These are phyloP conservation scores for Trypanosoma caninum DNA, from an alignment of 208 protist genomes.

Conservation along the genomic window DNA sequence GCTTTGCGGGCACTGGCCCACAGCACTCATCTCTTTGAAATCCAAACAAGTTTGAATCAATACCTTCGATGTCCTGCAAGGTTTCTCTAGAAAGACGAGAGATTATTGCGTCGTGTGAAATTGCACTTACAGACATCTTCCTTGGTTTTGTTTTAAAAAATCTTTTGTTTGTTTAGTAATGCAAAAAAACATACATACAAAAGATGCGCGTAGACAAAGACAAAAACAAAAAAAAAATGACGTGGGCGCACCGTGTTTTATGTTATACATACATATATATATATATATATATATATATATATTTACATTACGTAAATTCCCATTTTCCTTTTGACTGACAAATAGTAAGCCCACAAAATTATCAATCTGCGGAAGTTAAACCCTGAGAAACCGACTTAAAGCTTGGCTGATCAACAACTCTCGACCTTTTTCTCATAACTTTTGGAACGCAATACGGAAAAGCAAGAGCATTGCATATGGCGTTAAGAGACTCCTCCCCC, in stretches of 20 bases:
- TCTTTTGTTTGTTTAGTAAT: neutral
- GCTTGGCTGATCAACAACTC: conserved; percentile 60
- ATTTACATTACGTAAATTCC: no score
- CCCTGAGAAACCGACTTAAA: conserved; percentile 17
- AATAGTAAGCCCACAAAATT: neutral
- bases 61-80: conserved; percentile 84
- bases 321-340: no score
- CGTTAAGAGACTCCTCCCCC: conserved; percentile 53
- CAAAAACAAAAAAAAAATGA: no score
- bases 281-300: no score
- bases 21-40: conserved; percentile 88
- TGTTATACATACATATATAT: no score
- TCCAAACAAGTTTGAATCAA: conserved; percentile 68
- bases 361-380: conserved; percentile 1
- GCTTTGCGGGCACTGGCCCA: conserved; percentile 54
- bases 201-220: no score
- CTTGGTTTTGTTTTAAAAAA: neutral
- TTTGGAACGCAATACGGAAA: conserved; percentile 89
- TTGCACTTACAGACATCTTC: conserved; percentile 16
- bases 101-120: conserved; percentile 63
- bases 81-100: conserved; percentile 44
- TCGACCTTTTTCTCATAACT: conserved; percentile 57
- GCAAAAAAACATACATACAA: neutral
- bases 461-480: conserved; percentile 71
- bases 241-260: no score